Evolutionary conservation across 2,329 filamentous ascomycete genomes (phyloP), one percentile per base, ranked within the genome.

Genomic region (Venturia oleaginea): DNA sequence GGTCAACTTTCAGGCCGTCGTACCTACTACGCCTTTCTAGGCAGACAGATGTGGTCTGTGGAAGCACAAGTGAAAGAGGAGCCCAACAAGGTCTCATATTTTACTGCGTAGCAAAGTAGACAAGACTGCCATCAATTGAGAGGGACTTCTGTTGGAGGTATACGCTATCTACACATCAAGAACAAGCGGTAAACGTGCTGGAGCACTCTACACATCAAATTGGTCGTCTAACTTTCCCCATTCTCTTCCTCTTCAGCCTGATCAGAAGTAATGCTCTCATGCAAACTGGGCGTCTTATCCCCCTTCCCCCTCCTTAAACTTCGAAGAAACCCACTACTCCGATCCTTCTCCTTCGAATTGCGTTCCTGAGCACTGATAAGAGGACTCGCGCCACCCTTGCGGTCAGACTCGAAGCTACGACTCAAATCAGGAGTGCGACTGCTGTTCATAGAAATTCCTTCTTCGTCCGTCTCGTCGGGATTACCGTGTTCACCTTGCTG

Each of bases 231-330:
- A 68, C 15, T 42, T 1, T 43, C 34, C 5, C 19, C 34, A 27
- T 19, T 30, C 6, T 60, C 59, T 6, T 62, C 61, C 7, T 62
- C 61, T 30, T 37, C 61, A n/a, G n/a, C 61, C 7, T 54, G 40
- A 19, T 46, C 43, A 54, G 32, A 42, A 34, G 40, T 32, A 13
- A 62, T 64, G 24, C 40, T 59, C n/a, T 65, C 63, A 68, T 69
- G 61, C 65, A 67, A 67, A 68, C 67, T 70, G 69, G 65, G 67
- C 67, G 64, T 63, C 67, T 38, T 76, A 74, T 65, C 74, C 24
- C 73, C 61, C 67, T 75, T 76, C 17, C 75, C 75, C 40, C 78
- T 74, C 65, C 76, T 74, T 43, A 80, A 75, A 64, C 72, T 76
- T 40, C 77, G 76, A 77, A 78, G 80, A 37, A 78, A 71, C 10